Percentiles rank a stretch among this genome's conserved stretches.
These are phyloP conservation scores for Oryza longistaminata DNA, from an alignment of 176 grass and related monocot species.

Conservation along the genomic window DNA sequence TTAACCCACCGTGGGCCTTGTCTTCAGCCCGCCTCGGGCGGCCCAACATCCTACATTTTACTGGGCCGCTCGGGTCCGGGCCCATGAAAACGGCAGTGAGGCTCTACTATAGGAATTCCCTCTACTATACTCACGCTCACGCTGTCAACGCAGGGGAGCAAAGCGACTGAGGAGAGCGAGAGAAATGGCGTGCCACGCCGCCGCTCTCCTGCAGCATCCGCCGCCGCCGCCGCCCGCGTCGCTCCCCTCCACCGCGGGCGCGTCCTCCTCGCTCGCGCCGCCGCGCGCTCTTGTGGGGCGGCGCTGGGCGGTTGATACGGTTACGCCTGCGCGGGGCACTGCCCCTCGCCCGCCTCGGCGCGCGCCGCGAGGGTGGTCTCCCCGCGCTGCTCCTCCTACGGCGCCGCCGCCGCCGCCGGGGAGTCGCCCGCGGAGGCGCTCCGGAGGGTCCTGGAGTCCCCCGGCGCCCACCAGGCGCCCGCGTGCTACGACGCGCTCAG, in stretches of 20 bases:
- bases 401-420: neutral
- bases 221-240: neutral
- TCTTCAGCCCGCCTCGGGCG: too few relatives aligned
- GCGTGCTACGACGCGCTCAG: constrained; percentile 95
- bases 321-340: neutral
- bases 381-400: constrained; percentile 31
- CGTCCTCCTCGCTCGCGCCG: too few relatives aligned
- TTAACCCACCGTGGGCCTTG: too few relatives aligned
- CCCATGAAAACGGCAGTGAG: too few relatives aligned
- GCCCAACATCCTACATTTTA: too few relatives aligned
- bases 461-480: constrained; percentile 72
- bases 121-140: neutral
- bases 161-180: neutral
- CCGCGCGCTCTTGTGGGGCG: too few relatives aligned
- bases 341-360: neutral
- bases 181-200: constrained; percentile 48
- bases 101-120: too few relatives aligned
- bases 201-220: constrained; percentile 32
- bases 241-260: neutral
- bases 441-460: constrained; percentile 50
- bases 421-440: constrained; percentile 48
- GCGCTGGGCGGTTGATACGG: neutral
- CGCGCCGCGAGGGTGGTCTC: constrained; percentile 29
- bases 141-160: neutral
- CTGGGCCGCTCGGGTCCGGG: too few relatives aligned